Percentiles rank a stretch among this genome's conserved stretches.
phyloP scores from a whole-genome alignment of 75 land plant genomes.

The Pinus tabuliformis region DNA sequence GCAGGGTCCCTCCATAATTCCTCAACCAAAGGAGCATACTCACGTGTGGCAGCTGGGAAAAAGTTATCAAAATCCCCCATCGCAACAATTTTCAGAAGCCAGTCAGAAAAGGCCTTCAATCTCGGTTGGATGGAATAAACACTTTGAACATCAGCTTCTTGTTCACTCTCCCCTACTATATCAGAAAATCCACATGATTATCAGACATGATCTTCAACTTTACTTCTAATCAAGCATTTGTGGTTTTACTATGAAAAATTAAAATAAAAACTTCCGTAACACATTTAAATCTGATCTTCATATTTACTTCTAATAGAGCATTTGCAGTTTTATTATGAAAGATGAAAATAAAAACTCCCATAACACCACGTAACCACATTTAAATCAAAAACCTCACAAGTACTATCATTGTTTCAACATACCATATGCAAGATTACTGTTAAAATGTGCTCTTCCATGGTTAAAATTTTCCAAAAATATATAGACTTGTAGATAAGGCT shows the following conservation, averaged over 20 bases:
- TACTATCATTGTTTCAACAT: neutral
- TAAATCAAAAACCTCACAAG: neutral
- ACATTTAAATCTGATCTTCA: neutral
- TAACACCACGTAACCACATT: neutral
- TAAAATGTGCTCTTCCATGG: neutral
- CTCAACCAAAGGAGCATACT: constrained; percentile 76
- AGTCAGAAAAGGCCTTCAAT: constrained; percentile 77
- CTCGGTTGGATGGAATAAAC: constrained; percentile 59
- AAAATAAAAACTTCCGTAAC: neutral
- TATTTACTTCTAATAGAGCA: neutral
- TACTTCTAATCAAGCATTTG: neutral
- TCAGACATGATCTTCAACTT: neutral
- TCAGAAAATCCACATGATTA: neutral
- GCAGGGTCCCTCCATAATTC: constrained; percentile 88
- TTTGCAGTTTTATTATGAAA: no score
- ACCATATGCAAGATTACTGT: neutral
- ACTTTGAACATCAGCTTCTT: constrained; percentile 17
- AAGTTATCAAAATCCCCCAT: constrained; percentile 74
- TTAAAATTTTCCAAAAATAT: neutral
- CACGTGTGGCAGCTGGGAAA: constrained; percentile 84
- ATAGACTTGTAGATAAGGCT: neutral
- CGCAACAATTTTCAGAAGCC: constrained; percentile 78
- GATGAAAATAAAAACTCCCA: neutral
- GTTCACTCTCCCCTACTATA: neutral
- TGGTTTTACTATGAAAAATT: no score